These are phyloP conservation scores for Dactylellina haptotyla DNA, from an alignment of 2,329 filamentous ascomycete genomes.

Conservation along the genomic window DNA sequence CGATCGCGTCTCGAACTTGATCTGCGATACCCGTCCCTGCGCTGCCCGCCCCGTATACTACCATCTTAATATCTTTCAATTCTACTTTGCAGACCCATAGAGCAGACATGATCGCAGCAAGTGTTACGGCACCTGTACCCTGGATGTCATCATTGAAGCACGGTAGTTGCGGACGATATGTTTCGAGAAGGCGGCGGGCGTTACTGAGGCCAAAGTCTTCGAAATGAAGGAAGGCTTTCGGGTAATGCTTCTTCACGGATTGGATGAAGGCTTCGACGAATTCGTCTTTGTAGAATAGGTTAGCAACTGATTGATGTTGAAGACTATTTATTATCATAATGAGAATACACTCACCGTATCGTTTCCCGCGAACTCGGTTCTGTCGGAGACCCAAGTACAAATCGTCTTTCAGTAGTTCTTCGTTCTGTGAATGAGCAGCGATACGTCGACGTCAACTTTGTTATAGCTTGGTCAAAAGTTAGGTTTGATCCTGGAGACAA, in stretches of 20 bases:
- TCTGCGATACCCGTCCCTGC: constrained; percentile 76
- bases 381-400: constrained; percentile 80
- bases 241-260: constrained; percentile 75
- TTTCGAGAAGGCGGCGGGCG: constrained; percentile 78
- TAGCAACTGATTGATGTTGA: not conserved
- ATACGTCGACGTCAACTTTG: not conserved
- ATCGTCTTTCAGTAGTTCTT: constrained; percentile 76
- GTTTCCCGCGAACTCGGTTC: constrained; percentile 73
- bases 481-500: not conserved
- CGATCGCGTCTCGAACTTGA: constrained; percentile 82
- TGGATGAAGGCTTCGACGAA: constrained; percentile 80
- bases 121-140: constrained; percentile 85
- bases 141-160: constrained; percentile 95
- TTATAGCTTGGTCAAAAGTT: not conserved
- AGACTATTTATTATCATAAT: no score
- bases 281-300: constrained; percentile 66
- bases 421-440: constrained; percentile 68
- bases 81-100: constrained; percentile 75
- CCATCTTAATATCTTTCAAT: constrained; percentile 74
- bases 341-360: constrained; percentile 65
- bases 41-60: constrained; percentile 82
- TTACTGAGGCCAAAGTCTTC: constrained; percentile 86
- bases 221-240: constrained; percentile 85
- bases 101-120: constrained; percentile 82
- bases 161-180: constrained; percentile 76